Evolutionary conservation across 1,284 basidiomycete genomes (phyloP).

Genomic region (Rhodotorula sp.): DNA sequence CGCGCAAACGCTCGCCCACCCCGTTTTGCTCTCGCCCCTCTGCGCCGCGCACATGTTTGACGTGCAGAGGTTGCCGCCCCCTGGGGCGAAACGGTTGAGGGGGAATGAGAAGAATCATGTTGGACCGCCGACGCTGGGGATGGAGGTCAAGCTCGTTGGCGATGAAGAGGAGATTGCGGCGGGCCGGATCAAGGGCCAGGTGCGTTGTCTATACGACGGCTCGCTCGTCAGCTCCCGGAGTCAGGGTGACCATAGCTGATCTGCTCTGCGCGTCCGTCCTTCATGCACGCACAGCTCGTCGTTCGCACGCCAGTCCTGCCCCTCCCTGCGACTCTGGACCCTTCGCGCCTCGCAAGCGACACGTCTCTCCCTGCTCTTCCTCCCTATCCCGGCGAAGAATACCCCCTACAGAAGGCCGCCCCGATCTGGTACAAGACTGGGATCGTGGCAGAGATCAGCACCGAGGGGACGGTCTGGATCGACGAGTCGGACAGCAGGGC

Average conservation of each 20-base stretch:
- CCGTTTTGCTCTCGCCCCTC: slow-evolving; percentile 36
- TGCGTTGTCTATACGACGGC: not conserved
- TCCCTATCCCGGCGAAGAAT: slow-evolving; percentile 12
- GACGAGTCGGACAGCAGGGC: not conserved
- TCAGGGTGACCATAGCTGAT: too few relatives aligned
- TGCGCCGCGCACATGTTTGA: slow-evolving; percentile 34
- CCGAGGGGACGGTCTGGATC: slow-evolving; percentile 37
- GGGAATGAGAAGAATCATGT: slow-evolving; percentile 32
- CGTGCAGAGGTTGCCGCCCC: slow-evolving; percentile 38
- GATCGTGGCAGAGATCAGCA: slow-evolving; percentile 27
- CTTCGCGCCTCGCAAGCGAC: slow-evolving; percentile 19
- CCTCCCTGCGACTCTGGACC: slow-evolving; percentile 11
- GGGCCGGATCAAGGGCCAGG: slow-evolving; percentile 34
- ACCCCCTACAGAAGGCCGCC: not conserved
- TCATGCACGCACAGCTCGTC: slow-evolving; percentile 19
- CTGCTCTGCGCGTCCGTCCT: too few relatives aligned
- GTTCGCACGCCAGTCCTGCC: slow-evolving; percentile 34
- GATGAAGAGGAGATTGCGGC: slow-evolving; percentile 31
- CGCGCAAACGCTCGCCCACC: slow-evolving; percentile 30
- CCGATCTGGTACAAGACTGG: slow-evolving; percentile 32
- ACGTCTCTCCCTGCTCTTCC: slow-evolving; percentile 18
- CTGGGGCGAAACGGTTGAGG: not conserved
- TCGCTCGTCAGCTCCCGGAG: too few relatives aligned
- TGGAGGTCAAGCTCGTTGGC: slow-evolving; percentile 41
- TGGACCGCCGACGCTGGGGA: slow-evolving; percentile 33